Conservation (phyloP, 495 filamentous ascomycete species). For the Xylaria sp. region DNA sequence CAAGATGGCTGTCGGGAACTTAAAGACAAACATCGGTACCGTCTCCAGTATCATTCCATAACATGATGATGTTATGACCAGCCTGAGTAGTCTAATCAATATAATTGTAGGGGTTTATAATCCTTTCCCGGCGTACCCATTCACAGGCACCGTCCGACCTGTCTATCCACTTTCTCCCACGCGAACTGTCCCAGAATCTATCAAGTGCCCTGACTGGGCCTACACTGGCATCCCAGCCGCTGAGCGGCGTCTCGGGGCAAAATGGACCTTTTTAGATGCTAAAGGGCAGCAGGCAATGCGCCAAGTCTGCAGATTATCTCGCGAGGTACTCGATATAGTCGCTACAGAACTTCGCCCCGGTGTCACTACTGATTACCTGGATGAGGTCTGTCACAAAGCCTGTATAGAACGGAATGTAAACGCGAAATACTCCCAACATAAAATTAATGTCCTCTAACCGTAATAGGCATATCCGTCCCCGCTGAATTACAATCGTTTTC, state of each 20-base stretch:
- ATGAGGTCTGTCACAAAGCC: conserved; percentile 92
- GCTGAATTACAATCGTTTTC: conserved; percentile 92
- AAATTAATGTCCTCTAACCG: conserved; percentile 18
- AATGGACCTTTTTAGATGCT: conserved; percentile 77
- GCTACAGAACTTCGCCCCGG: conserved; percentile 80
- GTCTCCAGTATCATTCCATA: neutral
- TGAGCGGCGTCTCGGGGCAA: conserved; percentile 72
- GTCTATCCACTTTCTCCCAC: conserved; percentile 82
- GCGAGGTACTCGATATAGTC: conserved; percentile 91
- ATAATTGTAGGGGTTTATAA: conserved; percentile 67
- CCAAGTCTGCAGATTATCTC: conserved; percentile 82
- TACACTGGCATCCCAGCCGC: conserved; percentile 80
- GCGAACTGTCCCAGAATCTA: conserved; percentile 74
- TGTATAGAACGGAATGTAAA: conserved; percentile 86
- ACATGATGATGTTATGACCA: conserved; percentile 61
- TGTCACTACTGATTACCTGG: conserved; percentile 91
- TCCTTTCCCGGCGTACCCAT: conserved; percentile 84
- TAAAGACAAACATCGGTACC: neutral
- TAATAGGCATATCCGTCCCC: conserved; percentile 89
- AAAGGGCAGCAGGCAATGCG: conserved; percentile 82
- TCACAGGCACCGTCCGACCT: conserved; percentile 78
- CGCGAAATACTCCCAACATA: neutral
- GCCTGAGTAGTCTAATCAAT: conserved; percentile 79
- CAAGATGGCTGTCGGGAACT: conserved; percentile 53
- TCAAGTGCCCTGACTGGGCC: conserved; percentile 82